Evolutionary conservation across 305 asterid genomes (phyloP), one percentile per base, ranked within the genome.

Genomic region (Fraxinus albicans): DNA sequence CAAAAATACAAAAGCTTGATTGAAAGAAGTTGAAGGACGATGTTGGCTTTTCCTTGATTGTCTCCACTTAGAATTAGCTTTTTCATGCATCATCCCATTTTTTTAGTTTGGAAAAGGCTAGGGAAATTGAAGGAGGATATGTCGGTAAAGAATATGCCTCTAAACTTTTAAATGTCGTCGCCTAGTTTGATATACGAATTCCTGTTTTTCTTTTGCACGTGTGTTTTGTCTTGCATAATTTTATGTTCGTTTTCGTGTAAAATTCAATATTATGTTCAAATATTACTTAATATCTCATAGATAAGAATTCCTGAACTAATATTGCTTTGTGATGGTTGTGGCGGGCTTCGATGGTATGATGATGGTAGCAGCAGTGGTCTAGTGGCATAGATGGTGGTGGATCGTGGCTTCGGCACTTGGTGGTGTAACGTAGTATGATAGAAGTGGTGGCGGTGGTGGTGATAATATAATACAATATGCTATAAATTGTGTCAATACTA

Each of bases 21-120:
- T 69, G 72, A 63, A 58, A 19, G 80, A 73, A 73, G 31, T 33
- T 73, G 65, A 19, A 3, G 25, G 36, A 21, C 23, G 36, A 34
- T 33, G 34, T 73, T 75, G 77, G 80, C 81, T 2, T 40, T 75
- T 63, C 63, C 55, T 79, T 53, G 34, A 23, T 81, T 81, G 83
- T 70, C 42, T 35, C 25, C 25, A 42, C 36, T 77, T 82, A 7
- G 27, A 12, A 34, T 21, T 15, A 77, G 25, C 78, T 69, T 70
- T 53, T 69, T 17, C 58, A 2, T 40, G 84, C 75, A 73, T 67
- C 17, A 44, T 70, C 23, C 42, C 76, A 70, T 29, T 31, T 31
- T 21, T 12, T 19, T 5, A 29, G 31, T 69, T 44, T 31, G 29
- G 7, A 3, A 69, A 53, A 38, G 33, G 17, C 8, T 69, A 9